Percentiles rank a stretch among this genome's conserved stretches.
These are phyloP conservation scores for Nemophila menziesii DNA, from an alignment of 257 asterid genomes.

Conservation along the genomic window DNA sequence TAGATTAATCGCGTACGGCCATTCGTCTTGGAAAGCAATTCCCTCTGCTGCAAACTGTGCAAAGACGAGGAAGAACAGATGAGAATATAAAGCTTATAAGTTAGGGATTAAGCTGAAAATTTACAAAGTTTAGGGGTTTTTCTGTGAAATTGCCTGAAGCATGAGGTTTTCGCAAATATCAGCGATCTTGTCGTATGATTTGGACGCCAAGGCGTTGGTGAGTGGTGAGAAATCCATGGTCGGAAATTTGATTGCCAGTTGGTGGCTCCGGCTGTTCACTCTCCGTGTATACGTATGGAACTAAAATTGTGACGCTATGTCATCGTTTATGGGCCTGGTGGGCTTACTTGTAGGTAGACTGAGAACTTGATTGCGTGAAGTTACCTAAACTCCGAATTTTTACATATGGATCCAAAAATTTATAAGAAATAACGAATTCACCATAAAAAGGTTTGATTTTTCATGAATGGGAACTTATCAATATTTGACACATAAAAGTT, in stretches of 20 bases:
- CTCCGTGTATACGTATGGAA: background rate
- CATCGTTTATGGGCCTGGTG: background rate
- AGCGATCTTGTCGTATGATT: slow-evolving; percentile 51
- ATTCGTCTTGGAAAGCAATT: slow-evolving; percentile 47
- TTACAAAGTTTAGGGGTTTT: background rate
- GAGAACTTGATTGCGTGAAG: background rate
- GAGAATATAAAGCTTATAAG: background rate
- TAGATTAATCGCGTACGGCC: slow-evolving; percentile 88
- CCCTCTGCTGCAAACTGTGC: slow-evolving; percentile 62
- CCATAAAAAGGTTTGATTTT: too few relatives aligned
- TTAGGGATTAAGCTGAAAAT: slow-evolving; percentile 12
- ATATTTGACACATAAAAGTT: too few relatives aligned
- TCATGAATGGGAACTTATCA: too few relatives aligned
- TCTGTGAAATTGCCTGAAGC: slow-evolving; percentile 37
- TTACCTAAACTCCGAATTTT: too few relatives aligned
- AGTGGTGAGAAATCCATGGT: slow-evolving; percentile 61
- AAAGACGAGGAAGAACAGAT: background rate
- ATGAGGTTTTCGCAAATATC: slow-evolving; percentile 63
- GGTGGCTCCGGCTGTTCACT: background rate
- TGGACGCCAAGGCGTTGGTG: slow-evolving; percentile 48
- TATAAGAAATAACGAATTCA: too few relatives aligned
- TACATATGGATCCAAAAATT: too few relatives aligned
- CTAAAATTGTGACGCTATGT: background rate
- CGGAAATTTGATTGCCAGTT: background rate
- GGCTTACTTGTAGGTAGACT: background rate